Evolutionary conservation across 129 eudicot species (phyloP).

Genomic region (Helianthus annuus): HanXRQr2.0-SUNRISE NC_035433.2:4348069-4348568

Average conservation of each 20-base stretch:
- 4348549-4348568: slow-evolving; percentile 71
- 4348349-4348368: no score
- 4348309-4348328: slow-evolving; percentile 22
- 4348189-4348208: no score
- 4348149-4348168: no score
- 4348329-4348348: slow-evolving; percentile 16
- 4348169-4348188: no score
- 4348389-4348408: slow-evolving; percentile 18
- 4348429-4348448: background rate
- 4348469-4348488: slow-evolving; percentile 61
- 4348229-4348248: no score
- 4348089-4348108: no score
- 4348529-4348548: slow-evolving; percentile 61
- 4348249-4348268: background rate
- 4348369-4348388: background rate
- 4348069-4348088: no score
- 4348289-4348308: slow-evolving; percentile 23
- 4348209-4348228: no score
- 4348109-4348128: no score
- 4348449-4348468: slow-evolving; percentile 88
- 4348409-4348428: slow-evolving; percentile 11
- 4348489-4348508: slow-evolving; percentile 68
- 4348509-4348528: slow-evolving; percentile 81
- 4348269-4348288: slow-evolving; percentile 4
- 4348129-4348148: no score